phyloP scores from a whole-genome alignment of 371 early-diverging fungal species.

The Rhizopus arrhizus region DNA sequence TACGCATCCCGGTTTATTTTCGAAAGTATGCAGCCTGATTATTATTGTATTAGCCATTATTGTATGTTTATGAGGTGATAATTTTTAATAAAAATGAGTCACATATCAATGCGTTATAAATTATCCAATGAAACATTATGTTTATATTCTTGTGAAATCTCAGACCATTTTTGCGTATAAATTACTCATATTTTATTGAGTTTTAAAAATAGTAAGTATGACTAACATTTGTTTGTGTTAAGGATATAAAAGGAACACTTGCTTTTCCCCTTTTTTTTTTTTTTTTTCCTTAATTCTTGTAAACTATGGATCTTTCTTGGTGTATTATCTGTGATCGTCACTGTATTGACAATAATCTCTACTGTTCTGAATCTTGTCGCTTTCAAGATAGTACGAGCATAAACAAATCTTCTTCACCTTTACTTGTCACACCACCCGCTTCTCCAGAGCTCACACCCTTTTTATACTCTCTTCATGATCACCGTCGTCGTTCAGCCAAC shows the following conservation, averaged over 20 bases:
- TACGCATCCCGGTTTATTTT: slow-evolving; percentile 1
- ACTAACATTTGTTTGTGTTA: not conserved
- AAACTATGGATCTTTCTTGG: slow-evolving; percentile 37
- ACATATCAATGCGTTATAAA: not conserved
- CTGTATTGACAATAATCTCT: slow-evolving; percentile 26
- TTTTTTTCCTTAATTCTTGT: slow-evolving; percentile 67
- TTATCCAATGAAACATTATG: not conserved
- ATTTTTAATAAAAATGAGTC: not conserved
- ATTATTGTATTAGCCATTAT: not conserved
- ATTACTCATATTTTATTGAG: slow-evolving; percentile 5
- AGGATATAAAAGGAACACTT: not conserved
- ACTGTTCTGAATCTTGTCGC: slow-evolving; percentile 28
- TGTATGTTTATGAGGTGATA: not conserved
- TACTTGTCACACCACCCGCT: slow-evolving; percentile 19
- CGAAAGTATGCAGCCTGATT: not conserved
- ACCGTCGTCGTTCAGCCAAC: slow-evolving; percentile 20
- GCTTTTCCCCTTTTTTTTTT: slow-evolving; percentile 68
- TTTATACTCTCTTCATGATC: slow-evolving; percentile 19
- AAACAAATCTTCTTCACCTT: slow-evolving; percentile 14
- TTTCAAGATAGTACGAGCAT: slow-evolving; percentile 17
- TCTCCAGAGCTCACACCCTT: slow-evolving; percentile 25
- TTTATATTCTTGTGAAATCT: not conserved
- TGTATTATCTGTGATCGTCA: slow-evolving; percentile 43
- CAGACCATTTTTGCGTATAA: slow-evolving; percentile 5
- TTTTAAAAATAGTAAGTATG: slow-evolving; percentile 3